These are phyloP conservation scores for Spencermartinsiella ligniputridi DNA, from an alignment of 1,139 yeast genomes.

Conservation along the genomic window DNA sequence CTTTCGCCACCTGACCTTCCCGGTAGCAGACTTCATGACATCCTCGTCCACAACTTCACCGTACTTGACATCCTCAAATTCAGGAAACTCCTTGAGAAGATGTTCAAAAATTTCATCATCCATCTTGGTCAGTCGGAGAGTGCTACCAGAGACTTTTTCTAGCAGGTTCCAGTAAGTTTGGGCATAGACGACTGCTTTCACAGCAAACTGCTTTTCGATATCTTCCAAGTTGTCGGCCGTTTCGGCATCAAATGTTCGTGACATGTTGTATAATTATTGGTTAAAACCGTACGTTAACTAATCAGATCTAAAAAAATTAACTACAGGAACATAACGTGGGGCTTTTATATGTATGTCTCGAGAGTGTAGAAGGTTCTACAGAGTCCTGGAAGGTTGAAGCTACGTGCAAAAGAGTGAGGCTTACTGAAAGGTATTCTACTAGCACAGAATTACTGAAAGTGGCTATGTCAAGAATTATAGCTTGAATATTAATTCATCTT, in stretches of 20 bases:
- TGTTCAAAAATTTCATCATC: constrained; percentile 81
- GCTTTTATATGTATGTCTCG: too few relatives aligned
- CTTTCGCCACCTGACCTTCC: constrained; percentile 88
- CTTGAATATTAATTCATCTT: too few relatives aligned
- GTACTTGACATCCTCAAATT: constrained; percentile 53
- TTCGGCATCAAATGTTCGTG: constrained; percentile 47
- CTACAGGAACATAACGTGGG: too few relatives aligned
- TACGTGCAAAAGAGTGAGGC: too few relatives aligned
- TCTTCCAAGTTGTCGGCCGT: constrained; percentile 59
- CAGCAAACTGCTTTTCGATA: constrained; percentile 95
- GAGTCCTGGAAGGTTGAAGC: too few relatives aligned
- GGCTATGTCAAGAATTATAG: too few relatives aligned
- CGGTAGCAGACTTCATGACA: constrained; percentile 71
- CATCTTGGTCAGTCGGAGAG: constrained; percentile 63
- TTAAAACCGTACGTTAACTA: too few relatives aligned
- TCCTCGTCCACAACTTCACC: constrained; percentile 64
- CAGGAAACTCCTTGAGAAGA: constrained; percentile 76
- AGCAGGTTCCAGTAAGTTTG: constrained; percentile 84
- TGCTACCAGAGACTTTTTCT: constrained; percentile 70
- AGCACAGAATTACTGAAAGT: too few relatives aligned
- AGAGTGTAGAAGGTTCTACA: too few relatives aligned
- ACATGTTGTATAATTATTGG: too few relatives aligned
- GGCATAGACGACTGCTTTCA: constrained; percentile 93
- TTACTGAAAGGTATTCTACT: too few relatives aligned
- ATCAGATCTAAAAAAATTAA: too few relatives aligned